A percentile compares a stretch with the other conserved stretches of the same genome.
These are phyloP conservation scores for Albugo candida DNA, from an alignment of 352 stramenopile species.

Conservation along the genomic window DNA sequence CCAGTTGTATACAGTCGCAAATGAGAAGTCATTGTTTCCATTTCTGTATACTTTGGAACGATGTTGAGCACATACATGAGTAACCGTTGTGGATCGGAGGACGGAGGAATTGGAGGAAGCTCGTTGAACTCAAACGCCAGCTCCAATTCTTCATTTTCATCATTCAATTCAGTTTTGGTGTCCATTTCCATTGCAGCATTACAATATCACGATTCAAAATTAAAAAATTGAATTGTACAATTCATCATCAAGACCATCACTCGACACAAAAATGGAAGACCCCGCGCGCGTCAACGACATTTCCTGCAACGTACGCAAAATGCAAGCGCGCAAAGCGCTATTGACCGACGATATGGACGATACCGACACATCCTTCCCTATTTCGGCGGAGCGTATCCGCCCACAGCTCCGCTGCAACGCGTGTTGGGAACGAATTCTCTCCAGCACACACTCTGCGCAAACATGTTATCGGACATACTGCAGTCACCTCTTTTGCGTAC, in stretches of 20 bases:
- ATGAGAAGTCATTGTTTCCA: constrained; percentile 67
- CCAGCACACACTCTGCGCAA: constrained; percentile 36
- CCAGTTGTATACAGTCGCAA: constrained; percentile 44
- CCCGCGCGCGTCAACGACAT: constrained; percentile 55
- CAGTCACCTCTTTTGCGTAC: constrained; percentile 54
- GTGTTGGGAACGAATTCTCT: constrained; percentile 52
- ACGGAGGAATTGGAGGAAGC: constrained; percentile 40
- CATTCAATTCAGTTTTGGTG: too few species aligned
- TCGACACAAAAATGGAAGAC: constrained; percentile 14
- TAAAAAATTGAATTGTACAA: constrained; percentile 12
- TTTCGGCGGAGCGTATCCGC: constrained; percentile 13
- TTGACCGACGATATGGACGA: constrained; percentile 32
- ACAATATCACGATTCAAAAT: not conserved
- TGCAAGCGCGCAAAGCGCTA: constrained; percentile 12
- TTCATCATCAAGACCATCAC: constrained; percentile 26
- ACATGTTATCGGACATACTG: constrained; percentile 64
- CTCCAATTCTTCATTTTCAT: too few species aligned
- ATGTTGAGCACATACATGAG: constrained; percentile 58
- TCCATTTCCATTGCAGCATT: too few species aligned
- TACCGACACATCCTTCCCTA: constrained; percentile 1
- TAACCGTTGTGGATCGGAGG: constrained; percentile 48
- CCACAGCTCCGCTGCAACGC: constrained; percentile 54
- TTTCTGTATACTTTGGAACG: constrained; percentile 54
- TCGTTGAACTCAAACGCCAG: constrained; percentile 2
- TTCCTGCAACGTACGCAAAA: constrained; percentile 10